Evolutionary conservation across 148 eudicot genomes (phyloP), one percentile per base, ranked within the genome.

Genomic region (Camellia sinensis): DNA sequence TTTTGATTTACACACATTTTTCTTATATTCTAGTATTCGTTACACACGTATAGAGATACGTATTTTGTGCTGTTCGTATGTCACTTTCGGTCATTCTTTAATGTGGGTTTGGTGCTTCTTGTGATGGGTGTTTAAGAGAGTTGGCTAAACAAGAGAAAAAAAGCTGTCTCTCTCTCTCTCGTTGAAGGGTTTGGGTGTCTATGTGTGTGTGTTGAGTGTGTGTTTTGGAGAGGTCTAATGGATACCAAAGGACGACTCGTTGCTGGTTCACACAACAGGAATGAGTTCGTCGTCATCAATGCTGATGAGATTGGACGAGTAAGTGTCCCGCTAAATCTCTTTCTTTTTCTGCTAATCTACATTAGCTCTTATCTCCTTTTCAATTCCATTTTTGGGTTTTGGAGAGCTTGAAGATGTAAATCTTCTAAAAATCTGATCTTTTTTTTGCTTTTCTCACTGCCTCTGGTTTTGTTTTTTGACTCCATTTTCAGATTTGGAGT

Each of bases 301-400:
- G 94, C 94, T 71, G 94, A 91, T 82, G 94, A 91, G n/a, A 84
- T 89, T 87, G 92, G 91, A 78, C 81, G 88, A 78, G 93, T 90
- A 76, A 84, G 89, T 76, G 59, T 66, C 56, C 46, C 64, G 66
- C 53, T 10, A 19, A 60, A 14, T 43, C 57, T 19, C 13, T 70
- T 43, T 83, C 53, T 69, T 44, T 69, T 19, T 80, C 9, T 60
- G 71, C 6, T 56, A 45, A 68, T 70, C 67, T 83, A 15, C 52
- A 37, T 68, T 77, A n/a, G 45, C 61, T 73, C 37, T 76, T 13
- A 45, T 66, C 63, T 82, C 66, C 9, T 62, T 67, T 72, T 78
- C 67, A 40, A 37, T 48, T 82, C 29, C 29, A 72, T 52, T 21
- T 52, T 41, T 71, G 60, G 60, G 56, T 22, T 52, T 50, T 52